Conservation (phyloP, 2,329 filamentous ascomycete species). For the Fusarium sacchari region DNA sequence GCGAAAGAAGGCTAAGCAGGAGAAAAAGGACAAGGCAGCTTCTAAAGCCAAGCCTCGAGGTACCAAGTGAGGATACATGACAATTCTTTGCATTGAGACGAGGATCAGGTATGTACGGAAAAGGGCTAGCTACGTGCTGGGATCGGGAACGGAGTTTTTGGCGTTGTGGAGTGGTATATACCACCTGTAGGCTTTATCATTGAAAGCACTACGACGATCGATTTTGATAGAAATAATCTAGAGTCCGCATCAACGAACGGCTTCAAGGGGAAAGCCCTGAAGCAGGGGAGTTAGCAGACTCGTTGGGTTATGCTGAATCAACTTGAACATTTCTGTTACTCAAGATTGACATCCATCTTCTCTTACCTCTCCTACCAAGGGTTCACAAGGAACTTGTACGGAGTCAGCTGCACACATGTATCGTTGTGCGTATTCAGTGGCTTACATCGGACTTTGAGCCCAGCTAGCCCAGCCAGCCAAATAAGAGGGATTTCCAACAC, state of each 20-base stretch:
- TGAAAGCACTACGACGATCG: neutral
- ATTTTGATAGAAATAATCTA: conserved; percentile 7
- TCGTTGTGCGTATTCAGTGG: neutral
- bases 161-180: conserved; percentile 26
- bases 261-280: neutral
- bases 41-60: conserved; percentile 87
- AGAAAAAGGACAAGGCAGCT: conserved; percentile 95
- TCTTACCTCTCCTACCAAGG: neutral
- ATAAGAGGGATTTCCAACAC: neutral
- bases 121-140: neutral
- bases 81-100: neutral
- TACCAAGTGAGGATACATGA: conserved; percentile 44
- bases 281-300: neutral
- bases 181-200: neutral
- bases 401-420: neutral
- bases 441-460: neutral
- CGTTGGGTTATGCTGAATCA: neutral
- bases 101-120: conserved; percentile 8
- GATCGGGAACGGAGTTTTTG: conserved; percentile 37
- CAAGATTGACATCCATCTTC: neutral
- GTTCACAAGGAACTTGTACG: neutral
- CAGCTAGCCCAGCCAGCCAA: neutral
- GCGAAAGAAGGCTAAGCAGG: conserved; percentile 94
- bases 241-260: neutral
- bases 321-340: neutral